phyloP scores from a whole-genome alignment of 2,329 filamentous ascomycete species.

The Corynespora cassiicola region DNA sequence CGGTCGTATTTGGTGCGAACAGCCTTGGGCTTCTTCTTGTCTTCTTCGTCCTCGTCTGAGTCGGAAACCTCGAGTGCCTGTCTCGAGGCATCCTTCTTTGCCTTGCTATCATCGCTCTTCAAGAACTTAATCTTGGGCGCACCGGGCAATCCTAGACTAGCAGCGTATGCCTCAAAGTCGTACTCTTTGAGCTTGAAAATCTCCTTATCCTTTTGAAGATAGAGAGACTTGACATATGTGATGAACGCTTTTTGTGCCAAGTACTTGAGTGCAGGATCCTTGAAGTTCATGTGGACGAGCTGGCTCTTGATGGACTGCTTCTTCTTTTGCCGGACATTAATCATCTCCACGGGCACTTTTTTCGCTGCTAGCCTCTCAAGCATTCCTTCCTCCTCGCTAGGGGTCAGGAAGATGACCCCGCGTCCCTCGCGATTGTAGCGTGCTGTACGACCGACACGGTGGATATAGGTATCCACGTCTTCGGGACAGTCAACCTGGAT shows the following conservation, averaged over 20 bases:
- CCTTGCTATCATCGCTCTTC: constrained; percentile 87
- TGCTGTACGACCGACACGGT: constrained; percentile 93
- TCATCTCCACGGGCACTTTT: constrained; percentile 85
- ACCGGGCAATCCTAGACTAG: constrained; percentile 86
- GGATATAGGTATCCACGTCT: constrained; percentile 96
- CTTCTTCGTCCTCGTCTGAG: constrained; percentile 58
- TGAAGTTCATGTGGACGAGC: constrained; percentile 93
- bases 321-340: constrained; percentile 88
- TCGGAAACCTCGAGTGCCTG: constrained; percentile 64
- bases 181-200: constrained; percentile 85
- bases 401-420: constrained; percentile 89
- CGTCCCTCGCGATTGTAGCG: constrained; percentile 86
- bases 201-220: constrained; percentile 90
- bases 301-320: constrained; percentile 84
- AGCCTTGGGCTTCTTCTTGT: constrained; percentile 62
- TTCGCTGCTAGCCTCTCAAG: constrained; percentile 82
- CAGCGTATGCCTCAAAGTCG: constrained; percentile 83
- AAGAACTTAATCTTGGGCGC: constrained; percentile 92
- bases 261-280: constrained; percentile 92
- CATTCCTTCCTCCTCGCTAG: constrained; percentile 93
- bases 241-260: constrained; percentile 95
- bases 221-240: constrained; percentile 83
- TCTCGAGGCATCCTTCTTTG: constrained; percentile 84
- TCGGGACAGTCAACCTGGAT: constrained; percentile 98
- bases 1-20: constrained; percentile 95